phyloP scores from a whole-genome alignment of 805 yeast species.

The Priceomyces fermenticarens region DNA sequence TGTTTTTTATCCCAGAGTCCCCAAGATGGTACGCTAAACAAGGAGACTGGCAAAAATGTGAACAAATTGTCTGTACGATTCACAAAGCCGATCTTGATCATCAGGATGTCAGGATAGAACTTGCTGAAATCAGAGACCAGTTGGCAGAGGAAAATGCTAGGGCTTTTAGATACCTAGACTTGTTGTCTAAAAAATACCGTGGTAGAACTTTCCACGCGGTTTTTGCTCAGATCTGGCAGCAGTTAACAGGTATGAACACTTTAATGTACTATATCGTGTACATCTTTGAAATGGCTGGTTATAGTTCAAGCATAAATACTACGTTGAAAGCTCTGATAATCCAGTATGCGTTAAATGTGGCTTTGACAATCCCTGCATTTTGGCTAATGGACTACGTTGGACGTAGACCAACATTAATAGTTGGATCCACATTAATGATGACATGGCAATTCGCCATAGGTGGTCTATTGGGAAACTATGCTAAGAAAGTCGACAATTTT shows the following conservation, averaged over 20 bases:
- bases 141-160: constrained; percentile 47
- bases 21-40: constrained; percentile 34
- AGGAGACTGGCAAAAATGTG: constrained; percentile 28
- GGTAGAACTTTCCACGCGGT: constrained; percentile 48
- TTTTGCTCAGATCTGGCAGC: constrained; percentile 55
- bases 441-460: constrained; percentile 29
- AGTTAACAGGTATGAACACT: constrained; percentile 62
- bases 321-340: constrained; percentile 46
- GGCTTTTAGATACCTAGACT: constrained; percentile 40
- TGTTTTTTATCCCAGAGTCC: constrained; percentile 28
- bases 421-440: constrained; percentile 43
- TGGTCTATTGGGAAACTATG: constrained; percentile 36
- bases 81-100: constrained; percentile 24
- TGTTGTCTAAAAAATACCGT: constrained; percentile 47
- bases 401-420: constrained; percentile 55
- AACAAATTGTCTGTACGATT: constrained; percentile 24
- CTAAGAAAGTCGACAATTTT: constrained; percentile 27
- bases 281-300: constrained; percentile 63
- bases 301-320: constrained; percentile 47
- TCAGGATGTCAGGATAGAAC: constrained; percentile 26
- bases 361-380: constrained; percentile 57
- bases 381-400: constrained; percentile 56
- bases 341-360: constrained; percentile 51
- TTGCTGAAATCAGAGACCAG: constrained; percentile 34
- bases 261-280: constrained; percentile 66